Evolutionary conservation across 2,329 filamentous ascomycete species (phyloP), one percentile per base, ranked within the genome.

Genomic region (Alternaria infectoria): DNA sequence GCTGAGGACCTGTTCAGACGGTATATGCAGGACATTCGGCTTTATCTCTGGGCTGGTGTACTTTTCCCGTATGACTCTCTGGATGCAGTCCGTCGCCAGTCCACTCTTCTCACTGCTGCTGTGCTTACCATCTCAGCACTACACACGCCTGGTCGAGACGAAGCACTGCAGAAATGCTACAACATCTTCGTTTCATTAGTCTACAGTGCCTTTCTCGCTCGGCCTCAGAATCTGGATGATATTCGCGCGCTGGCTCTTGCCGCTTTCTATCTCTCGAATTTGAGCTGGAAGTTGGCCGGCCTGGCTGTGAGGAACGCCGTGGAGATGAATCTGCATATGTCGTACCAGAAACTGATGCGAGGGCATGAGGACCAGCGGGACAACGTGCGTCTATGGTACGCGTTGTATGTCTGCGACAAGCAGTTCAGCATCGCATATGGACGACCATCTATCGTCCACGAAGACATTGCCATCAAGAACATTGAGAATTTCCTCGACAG

Each of bases 391-490:
- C 67, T 82, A 2, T 82, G 79, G 79, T 81, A 81, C 45, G 74
- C 78, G 6, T 62, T 82, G 9, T 81, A 80, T 52, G 73, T 77
- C 6, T 79, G 76, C 61, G 80, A 82, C 62, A 80, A 82, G 65
- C 79, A 82, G 57, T 80, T 80, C 45, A 76, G 75, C 23, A 77
- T 82, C 44, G 80, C 80, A 0, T 81, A 81, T 44, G 80, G 80
- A n/a, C 74, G 80, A 3, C 80, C 80, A 60, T 79, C 78, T 1
- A 75, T 80, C 44, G 79, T 81, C 56, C 75, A 80, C 57, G 79
- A 80, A 59, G 77, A 80, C 25, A 68, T 74, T 3, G 73, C 79
- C 4, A 78, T 81, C 51, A 76, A 75, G 45, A 76, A 80, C 54
- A 71, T 77, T n/a, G 78, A 81, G 15, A 64, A 60, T 4, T 78